phyloP scores from a whole-genome alignment of 1,139 yeast species.

The Taphrina wiesneri region DNA sequence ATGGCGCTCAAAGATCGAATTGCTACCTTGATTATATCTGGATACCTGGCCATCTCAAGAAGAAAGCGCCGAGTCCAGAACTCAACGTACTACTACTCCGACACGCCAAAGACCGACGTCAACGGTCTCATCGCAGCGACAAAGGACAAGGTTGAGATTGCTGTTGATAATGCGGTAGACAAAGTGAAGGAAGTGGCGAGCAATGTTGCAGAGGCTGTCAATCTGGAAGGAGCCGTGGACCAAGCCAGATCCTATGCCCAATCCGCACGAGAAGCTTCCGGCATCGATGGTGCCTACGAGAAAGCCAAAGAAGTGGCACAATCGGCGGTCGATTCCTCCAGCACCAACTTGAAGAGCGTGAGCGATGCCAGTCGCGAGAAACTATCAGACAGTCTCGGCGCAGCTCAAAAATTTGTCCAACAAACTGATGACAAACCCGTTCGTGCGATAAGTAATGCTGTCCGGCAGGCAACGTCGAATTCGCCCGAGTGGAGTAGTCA shows the following conservation, averaged over 20 bases:
- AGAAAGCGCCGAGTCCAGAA: neutral
- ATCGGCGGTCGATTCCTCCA: neutral
- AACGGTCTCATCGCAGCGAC: conserved; percentile 29
- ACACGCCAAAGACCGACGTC: conserved; percentile 33
- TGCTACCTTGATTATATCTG: conserved; percentile 18
- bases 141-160: conserved; percentile 22
- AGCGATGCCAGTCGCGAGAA: neutral
- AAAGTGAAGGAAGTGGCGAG: conserved; percentile 28
- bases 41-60: conserved; percentile 20
- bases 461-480: neutral
- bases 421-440: conserved; percentile 5
- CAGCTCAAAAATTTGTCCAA: conserved; percentile 5
- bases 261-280: conserved; percentile 7
- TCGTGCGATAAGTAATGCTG: conserved; percentile 12
- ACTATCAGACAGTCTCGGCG: neutral
- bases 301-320: conserved; percentile 2
- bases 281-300: neutral
- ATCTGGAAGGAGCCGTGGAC: conserved; percentile 8
- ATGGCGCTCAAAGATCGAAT: conserved; percentile 33
- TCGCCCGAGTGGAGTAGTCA: conserved; percentile 23
- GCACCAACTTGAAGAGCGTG: neutral
- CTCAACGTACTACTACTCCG: conserved; percentile 11
- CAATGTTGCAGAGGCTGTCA: conserved; percentile 4
- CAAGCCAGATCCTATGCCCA: neutral
- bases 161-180: conserved; percentile 24